phyloP scores from a whole-genome alignment of 179 eudicot genomes.

The Pouteria campechiana region DNA sequence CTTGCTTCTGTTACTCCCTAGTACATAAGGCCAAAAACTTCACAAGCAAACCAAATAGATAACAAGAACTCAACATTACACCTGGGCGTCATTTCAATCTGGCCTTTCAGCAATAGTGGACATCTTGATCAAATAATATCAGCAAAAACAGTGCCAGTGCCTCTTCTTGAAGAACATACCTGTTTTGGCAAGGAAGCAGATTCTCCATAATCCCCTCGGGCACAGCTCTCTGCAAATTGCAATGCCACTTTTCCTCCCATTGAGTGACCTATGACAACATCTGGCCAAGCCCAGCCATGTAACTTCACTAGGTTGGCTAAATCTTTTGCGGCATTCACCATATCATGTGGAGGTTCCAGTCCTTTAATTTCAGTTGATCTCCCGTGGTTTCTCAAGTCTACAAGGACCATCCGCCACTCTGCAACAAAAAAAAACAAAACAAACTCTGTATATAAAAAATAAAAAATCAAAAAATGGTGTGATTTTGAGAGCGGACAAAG shows the following conservation, averaged over 20 bases:
- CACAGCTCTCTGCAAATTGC: conserved; percentile 73
- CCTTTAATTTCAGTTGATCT: conserved; percentile 52
- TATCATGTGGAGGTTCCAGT: conserved; percentile 57
- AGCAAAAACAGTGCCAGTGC: not conserved
- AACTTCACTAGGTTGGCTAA: conserved; percentile 62
- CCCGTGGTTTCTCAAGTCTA: conserved; percentile 90
- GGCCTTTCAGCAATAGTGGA: no score
- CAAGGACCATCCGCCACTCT: conserved; percentile 86
- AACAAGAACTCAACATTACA: no score
- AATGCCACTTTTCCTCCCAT: conserved; percentile 92
- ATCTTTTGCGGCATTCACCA: conserved; percentile 83
- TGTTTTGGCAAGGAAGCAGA: conserved; percentile 60
- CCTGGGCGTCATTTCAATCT: no score
- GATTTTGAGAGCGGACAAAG: not conserved
- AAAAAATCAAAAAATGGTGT: not conserved
- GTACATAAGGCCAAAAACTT: no score
- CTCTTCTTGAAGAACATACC: conserved; percentile 22
- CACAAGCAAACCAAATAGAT: no score
- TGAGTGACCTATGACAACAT: conserved; percentile 88
- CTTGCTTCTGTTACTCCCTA: no score
- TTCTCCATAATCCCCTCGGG: conserved; percentile 56
- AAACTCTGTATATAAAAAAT: not conserved
- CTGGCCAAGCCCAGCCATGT: conserved; percentile 88
- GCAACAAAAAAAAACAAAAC: not conserved
- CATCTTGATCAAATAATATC: no score